phyloP scores from a whole-genome alignment of 208 protist genomes.

The Naegleria gruberi region DNA sequence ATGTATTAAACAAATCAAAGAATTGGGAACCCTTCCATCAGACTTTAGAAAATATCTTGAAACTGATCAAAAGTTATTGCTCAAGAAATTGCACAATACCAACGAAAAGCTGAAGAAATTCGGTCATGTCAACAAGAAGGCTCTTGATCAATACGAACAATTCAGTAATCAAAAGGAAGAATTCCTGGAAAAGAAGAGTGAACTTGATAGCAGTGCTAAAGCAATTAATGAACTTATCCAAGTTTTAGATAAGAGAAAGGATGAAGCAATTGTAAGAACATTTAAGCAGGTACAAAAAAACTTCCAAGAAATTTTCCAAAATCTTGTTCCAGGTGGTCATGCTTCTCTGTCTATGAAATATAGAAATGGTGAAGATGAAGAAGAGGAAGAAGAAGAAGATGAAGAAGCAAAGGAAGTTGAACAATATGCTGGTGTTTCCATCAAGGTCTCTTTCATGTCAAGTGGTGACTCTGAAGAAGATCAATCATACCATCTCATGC shows the following conservation, averaged over 20 bases:
- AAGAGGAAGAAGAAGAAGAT: slow-evolving; percentile 33
- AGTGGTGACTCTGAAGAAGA: slow-evolving; percentile 53
- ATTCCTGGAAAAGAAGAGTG: slow-evolving; percentile 61
- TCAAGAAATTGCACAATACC: slow-evolving; percentile 58
- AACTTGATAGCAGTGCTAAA: slow-evolving; percentile 60
- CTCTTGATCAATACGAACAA: slow-evolving; percentile 88
- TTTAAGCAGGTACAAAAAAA: slow-evolving; percentile 91
- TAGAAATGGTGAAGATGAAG: background rate
- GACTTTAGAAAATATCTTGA: slow-evolving; percentile 42
- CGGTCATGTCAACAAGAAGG: slow-evolving; percentile 95
- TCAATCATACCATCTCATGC: slow-evolving; percentile 54
- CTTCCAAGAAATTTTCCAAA: slow-evolving; percentile 89
- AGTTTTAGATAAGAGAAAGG: slow-evolving; percentile 89
- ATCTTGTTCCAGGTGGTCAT: slow-evolving; percentile 82
- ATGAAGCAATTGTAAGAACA: slow-evolving; percentile 91
- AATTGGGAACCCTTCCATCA: slow-evolving; percentile 72
- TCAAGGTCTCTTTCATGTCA: slow-evolving; percentile 69
- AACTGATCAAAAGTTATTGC: slow-evolving; percentile 59
- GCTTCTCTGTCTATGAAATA: slow-evolving; percentile 52
- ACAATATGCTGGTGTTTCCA: slow-evolving; percentile 74
- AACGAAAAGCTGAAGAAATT: slow-evolving; percentile 75
- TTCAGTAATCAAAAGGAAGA: slow-evolving; percentile 74
- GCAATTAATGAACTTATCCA: slow-evolving; percentile 86
- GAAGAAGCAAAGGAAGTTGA: slow-evolving; percentile 10
- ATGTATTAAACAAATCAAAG: slow-evolving; percentile 68